Evolutionary conservation across 2,329 filamentous ascomycete species (phyloP), one percentile per base, ranked within the genome.

Genomic region (Cladosporium halotolerans): DNA sequence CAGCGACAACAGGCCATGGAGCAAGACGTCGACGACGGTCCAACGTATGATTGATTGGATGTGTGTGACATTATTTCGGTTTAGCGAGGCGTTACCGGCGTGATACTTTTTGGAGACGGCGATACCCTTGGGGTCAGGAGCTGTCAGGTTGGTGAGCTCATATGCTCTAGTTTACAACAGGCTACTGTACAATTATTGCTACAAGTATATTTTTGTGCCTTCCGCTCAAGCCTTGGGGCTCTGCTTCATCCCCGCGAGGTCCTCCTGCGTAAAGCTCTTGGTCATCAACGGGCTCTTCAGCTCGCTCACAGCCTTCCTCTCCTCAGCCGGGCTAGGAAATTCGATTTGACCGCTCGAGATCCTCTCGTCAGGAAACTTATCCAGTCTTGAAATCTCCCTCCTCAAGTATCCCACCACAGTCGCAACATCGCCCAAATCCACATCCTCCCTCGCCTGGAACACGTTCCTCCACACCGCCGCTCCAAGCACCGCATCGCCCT

Each of bases 401-500:
- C 83, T 75, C 71, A 87, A 77, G 66, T 84, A 88, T 33, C 75
- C 78, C 19, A 84, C 81, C 50, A 88, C 79, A 55, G 75, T 70
- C 4, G 82, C 83, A 53, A 88, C 65, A 61, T 79, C 77, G 45
- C 73, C 73, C 62, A 83, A 75, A 68, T 88, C 80, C 14, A 85
- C 76, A 52, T 84, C 77, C 55, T 81, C 76, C 43, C 74, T 75
- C 18, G 82, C 89, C 73, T 92, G 90, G 77, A 89, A 95, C 53
- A 99, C 68, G 71, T 97, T 97, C 65, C 93, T 80, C 93, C 93
- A 99, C 45, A 99, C 77, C 8, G 93, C 93, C 40, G 86, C 79
- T 3, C 85, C 88, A 11, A 93, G 77, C 53, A 88, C 81, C 11
- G 87, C 84, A 67, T 95, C 89, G 9, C 86, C 86, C 69, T 84